Evolutionary conservation across 1,139 yeast species (phyloP).

Genomic region (Pichia sp.): DNA sequence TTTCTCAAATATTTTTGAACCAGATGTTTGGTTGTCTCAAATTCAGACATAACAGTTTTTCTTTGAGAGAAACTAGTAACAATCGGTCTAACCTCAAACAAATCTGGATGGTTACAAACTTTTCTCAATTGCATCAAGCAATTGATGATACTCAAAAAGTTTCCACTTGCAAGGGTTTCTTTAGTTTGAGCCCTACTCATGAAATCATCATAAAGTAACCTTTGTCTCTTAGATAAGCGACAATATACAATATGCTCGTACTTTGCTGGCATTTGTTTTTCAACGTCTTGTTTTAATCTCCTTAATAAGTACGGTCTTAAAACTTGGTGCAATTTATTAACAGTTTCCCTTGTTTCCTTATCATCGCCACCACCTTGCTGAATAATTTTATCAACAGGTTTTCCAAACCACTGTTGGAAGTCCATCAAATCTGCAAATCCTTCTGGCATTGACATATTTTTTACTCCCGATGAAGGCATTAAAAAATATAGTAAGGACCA

Average conservation of each 20-base stretch:
- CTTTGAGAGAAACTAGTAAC: constrained; percentile 80
- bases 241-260: constrained; percentile 93
- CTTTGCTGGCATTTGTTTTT: constrained; percentile 97
- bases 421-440: constrained; percentile 95
- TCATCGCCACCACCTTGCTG: constrained; percentile 65
- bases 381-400: constrained; percentile 87
- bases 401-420: constrained; percentile 97
- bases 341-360: constrained; percentile 74
- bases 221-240: constrained; percentile 84
- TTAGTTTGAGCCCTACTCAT: constrained; percentile 95
- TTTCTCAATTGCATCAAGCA: constrained; percentile 97
- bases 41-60: constrained; percentile 51
- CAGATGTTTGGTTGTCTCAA: constrained; percentile 36
- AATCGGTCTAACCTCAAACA: constrained; percentile 93
- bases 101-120: constrained; percentile 95
- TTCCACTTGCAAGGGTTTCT: constrained; percentile 91
- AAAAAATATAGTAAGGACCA: constrained; percentile 91
- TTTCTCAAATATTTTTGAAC: constrained; percentile 36
- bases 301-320: constrained; percentile 86
- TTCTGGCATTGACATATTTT: constrained; percentile 64
- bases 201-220: constrained; percentile 90
- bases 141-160: constrained; percentile 88
- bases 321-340: constrained; percentile 85
- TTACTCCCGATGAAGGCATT: constrained; percentile 80
- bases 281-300: constrained; percentile 92